Base-by-base conservation (phyloP, 768 basidiomycete species). In the Coprinopsis cinerea region DNA sequence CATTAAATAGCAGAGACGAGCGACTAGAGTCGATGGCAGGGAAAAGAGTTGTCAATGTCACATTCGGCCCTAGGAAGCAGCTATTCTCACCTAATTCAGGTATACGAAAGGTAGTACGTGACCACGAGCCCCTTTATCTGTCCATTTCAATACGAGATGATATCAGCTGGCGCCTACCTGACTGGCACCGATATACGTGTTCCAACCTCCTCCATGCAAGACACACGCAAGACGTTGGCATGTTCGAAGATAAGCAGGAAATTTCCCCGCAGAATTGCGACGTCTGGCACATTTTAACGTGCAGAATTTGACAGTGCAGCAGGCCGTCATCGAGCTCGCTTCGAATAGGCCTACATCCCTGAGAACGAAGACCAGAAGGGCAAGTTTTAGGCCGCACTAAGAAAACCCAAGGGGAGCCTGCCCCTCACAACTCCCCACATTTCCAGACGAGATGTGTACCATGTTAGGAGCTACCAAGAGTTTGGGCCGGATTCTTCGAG, bases 1-100 rank as follows among this genome's bases (percentile, higher is more conserved):
- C 44, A 47, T 10, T 35, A 32, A 18, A n/a, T 44, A n/a, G 30
- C 30, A 34, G 9, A n/a, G n/a, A n/a, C 30, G n/a, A 34, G 30
- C 9, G 9, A 9, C 9, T 9, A 34, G 30, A 34, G 9, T 34
- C 18, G 28, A 28, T 27, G 20, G 13, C 28, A 32, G 15, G 5
- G 24, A 23, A 18, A 43, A 43, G 37, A 17, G 9, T 22, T 32
- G 44, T 32, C 44, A 45, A 27, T 45, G 27, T 45, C 44, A 28
- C 13, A n/a, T n/a, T 7, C 22, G 14, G n/a, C 42, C 28, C 28
- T 32, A 27, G n/a, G 9, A 32, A 30, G 44, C 28, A 45, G 44
- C 13, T 45, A 14, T 45, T 45, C 44, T 28, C 44, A 45, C 44
- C 44, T 45, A 5, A 10, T 27, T 32, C 27, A 15, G n/a, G n/a